Evolutionary conservation across 2,329 filamentous ascomycete genomes (phyloP), one percentile per base, ranked within the genome.

Genomic region (Nigrospora sphaerica): DNA sequence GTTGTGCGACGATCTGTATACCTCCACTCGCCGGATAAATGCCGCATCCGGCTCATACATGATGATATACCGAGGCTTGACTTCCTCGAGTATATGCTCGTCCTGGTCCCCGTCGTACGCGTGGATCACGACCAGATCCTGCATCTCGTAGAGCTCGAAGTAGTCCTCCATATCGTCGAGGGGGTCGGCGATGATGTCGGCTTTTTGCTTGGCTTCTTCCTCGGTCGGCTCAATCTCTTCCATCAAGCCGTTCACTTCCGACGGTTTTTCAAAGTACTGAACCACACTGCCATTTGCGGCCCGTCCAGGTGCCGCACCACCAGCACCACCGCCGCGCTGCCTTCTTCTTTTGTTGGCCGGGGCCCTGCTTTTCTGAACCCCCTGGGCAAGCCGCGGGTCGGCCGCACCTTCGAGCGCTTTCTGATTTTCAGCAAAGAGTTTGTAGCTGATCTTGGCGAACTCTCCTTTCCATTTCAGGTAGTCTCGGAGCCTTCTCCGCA

Each of bases 31-130:
- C 13, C 93, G 83, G 58, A 97, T 95, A 64, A 98, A 98, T 3
- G 92, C 84, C 3, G 92, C 83, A 54, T 97, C 90, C 1, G 93
- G 92, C 62, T 97, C 93, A 65, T 96, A 98, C 93, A 98, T 97
- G 69, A 98, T 86, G 49, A 98, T 89, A 65, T 96, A 96, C 49
- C 88, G 83, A 32, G 93, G 93, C 59, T 88, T 90, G 48, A 93
- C 77, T 66, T 98, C 93, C 63, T 98, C 92, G 2, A 98, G 77
- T n/a, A 97, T 78, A 62, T 95, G 88, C 62, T 97, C 93, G 63
- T 98, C 93, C 71, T 92, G 86, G 62, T 97, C 93, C 12, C 91
- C 91, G 49, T 95, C 90, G 62, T 95, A 98, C 1, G 93, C 86
- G 63, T 97, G 93, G 16, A 97, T 76, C 36, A 95, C 81, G 12